These are phyloP conservation scores for Clonostachys rhizophaga DNA, from an alignment of 2,329 filamentous ascomycete genomes.

Conservation along the genomic window DNA sequence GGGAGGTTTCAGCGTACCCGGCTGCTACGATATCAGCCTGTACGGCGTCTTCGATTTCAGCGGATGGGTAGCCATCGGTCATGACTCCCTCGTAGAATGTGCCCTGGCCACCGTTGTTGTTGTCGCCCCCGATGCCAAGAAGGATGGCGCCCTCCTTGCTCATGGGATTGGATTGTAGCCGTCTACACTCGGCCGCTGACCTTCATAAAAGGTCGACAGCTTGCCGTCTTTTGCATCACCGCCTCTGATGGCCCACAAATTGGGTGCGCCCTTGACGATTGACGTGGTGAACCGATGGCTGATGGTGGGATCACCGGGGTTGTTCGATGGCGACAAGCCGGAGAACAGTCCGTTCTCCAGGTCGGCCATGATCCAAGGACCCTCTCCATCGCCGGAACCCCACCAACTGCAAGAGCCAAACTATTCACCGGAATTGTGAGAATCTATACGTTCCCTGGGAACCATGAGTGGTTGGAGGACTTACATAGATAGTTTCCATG, in stretches of 20 bases:
- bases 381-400: constrained; percentile 51
- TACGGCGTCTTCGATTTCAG: constrained; percentile 51
- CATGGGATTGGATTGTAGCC: constrained; percentile 62
- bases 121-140: constrained; percentile 68
- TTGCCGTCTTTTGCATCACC: constrained; percentile 48
- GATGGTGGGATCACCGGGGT: constrained; percentile 47
- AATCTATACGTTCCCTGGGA: too few relatives aligned
- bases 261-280: constrained; percentile 48
- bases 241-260: constrained; percentile 56
- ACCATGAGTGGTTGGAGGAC: too few relatives aligned
- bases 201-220: constrained; percentile 55
- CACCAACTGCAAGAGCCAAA: constrained; percentile 24
- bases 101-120: constrained; percentile 52
- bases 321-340: constrained; percentile 36
- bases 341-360: constrained; percentile 65
- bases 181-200: constrained; percentile 28
- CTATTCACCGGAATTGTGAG: too few relatives aligned
- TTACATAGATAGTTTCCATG: constrained; percentile 55
- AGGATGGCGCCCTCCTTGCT: constrained; percentile 61
- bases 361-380: constrained; percentile 67
- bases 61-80: constrained; percentile 56
- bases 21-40: constrained; percentile 58
- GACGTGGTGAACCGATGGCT: constrained; percentile 52
- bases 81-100: constrained; percentile 64
- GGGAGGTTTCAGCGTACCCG: constrained; percentile 34